Evolutionary conservation across 202 grass and related monocot genomes (phyloP).

Genomic region (Eragrostis tef): DNA sequence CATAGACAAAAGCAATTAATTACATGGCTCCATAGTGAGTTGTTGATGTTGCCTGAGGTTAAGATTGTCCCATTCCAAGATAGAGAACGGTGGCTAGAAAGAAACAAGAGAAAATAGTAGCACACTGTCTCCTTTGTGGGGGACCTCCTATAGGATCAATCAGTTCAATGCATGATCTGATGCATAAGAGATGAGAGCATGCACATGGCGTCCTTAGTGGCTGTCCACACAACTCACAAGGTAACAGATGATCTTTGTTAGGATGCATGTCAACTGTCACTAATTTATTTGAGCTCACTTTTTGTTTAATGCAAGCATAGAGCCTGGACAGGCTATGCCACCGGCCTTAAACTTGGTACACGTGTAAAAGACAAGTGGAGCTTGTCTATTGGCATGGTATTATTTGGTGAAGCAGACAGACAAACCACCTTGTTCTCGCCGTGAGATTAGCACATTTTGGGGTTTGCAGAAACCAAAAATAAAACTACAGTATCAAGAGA

Average conservation of each 20-base stretch:
- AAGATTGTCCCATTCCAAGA: conserved; percentile 20
- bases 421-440: background rate
- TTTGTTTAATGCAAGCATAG: conserved; percentile 39
- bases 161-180: conserved; percentile 48
- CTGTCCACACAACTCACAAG: conserved; percentile 38
- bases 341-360: conserved; percentile 36
- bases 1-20: conserved; percentile 32
- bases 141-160: conserved; percentile 17
- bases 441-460: conserved; percentile 16
- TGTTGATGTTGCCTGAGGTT: conserved; percentile 27
- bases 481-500: conserved; percentile 4
- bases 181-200: conserved; percentile 40
- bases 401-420: conserved; percentile 32
- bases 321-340: background rate
- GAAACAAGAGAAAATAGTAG: background rate
- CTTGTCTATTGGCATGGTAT: conserved; percentile 28
- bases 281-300: conserved; percentile 33
- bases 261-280: conserved; percentile 46
- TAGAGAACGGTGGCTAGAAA: conserved; percentile 26
- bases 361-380: conserved; percentile 36
- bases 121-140: conserved; percentile 22
- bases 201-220: conserved; percentile 40
- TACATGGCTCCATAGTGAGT: conserved; percentile 15
- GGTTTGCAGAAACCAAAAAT: conserved; percentile 11
- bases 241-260: conserved; percentile 35